phyloP scores from a whole-genome alignment of 2,329 filamentous ascomycete genomes.

The Epichloe coenophiala region DNA sequence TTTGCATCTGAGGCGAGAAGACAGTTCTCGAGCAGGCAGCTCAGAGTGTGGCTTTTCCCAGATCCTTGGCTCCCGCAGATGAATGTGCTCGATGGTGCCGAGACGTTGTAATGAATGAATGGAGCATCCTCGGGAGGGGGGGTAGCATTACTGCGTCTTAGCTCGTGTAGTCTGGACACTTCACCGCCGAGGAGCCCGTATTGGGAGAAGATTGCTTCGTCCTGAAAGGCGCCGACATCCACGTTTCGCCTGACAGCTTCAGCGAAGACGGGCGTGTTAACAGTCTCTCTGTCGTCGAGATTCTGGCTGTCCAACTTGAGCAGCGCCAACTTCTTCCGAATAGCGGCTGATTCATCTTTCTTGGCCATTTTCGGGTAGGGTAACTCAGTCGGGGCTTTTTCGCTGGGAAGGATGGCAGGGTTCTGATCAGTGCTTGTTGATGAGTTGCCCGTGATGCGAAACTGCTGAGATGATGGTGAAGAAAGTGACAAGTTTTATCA shows the following conservation, averaged over 20 bases:
- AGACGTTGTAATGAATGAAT: conserved; percentile 31
- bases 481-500: too few species aligned
- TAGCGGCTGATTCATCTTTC: not conserved
- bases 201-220: conserved; percentile 5
- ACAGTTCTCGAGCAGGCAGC: conserved; percentile 43
- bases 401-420: too few species aligned
- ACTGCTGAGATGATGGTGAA: too few species aligned
- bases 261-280: conserved; percentile 9
- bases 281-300: conserved; percentile 6
- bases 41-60: conserved; percentile 49
- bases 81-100: conserved; percentile 43
- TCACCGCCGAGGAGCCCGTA: conserved; percentile 10
- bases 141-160: too few species aligned
- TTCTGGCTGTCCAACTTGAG: not conserved
- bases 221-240: not conserved
- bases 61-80: conserved; percentile 52
- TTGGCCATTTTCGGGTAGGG: not conserved
- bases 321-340: not conserved
- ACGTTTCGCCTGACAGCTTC: conserved; percentile 5
- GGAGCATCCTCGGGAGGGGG: conserved; percentile 7
- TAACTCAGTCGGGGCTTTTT: too few species aligned
- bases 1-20: conserved; percentile 32
- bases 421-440: too few species aligned
- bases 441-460: too few species aligned
- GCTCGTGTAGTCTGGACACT: not conserved